Percentiles rank a stretch among this genome's conserved stretches.
Evolutionary conservation across 2,329 filamentous ascomycete species (phyloP).

Genomic region (Cryoendolithus antarcticus): DNA sequence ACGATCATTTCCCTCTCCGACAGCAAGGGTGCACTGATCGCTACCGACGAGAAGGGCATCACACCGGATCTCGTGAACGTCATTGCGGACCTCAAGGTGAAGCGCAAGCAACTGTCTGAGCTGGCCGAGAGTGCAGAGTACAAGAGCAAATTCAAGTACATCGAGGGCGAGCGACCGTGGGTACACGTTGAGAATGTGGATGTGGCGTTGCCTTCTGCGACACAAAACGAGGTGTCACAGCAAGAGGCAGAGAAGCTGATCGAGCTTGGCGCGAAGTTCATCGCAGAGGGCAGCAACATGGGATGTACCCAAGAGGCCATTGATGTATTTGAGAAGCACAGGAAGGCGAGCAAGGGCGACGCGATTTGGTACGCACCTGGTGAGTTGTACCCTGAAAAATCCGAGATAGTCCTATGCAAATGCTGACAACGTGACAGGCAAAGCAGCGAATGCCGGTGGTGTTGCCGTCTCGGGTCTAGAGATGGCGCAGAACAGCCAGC

Average conservation of each 20-base stretch:
- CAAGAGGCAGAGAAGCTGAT: conserved; percentile 81
- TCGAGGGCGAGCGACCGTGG: conserved; percentile 83
- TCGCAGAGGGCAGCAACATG: conserved; percentile 98
- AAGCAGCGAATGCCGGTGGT: conserved; percentile 95
- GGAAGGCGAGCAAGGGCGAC: conserved; percentile 54
- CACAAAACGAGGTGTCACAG: conserved; percentile 91
- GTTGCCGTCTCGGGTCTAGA: conserved; percentile 94
- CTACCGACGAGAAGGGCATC: conserved; percentile 58
- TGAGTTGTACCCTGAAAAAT: no score
- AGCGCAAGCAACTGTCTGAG: conserved; percentile 68
- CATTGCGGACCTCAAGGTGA: conserved; percentile 77
- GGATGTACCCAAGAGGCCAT: conserved; percentile 94
- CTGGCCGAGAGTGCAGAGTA: conserved; percentile 47
- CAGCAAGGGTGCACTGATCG: conserved; percentile 73
- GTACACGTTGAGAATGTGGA: conserved; percentile 79
- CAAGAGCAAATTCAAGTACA: conserved; percentile 65
- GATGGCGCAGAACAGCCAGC: conserved; percentile 95
- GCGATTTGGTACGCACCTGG: conserved; percentile 85
- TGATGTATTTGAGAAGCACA: conserved; percentile 73
- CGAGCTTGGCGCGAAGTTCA: conserved; percentile 62
- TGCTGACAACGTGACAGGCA: conserved; percentile 38
- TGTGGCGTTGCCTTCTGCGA: conserved; percentile 82
- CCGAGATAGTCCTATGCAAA: no score
- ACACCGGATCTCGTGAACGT: conserved; percentile 64
- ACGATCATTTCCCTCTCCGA: conserved; percentile 89